Evolutionary conservation across 768 basidiomycete genomes (phyloP).

Genomic region (Galerina marginata): DNA sequence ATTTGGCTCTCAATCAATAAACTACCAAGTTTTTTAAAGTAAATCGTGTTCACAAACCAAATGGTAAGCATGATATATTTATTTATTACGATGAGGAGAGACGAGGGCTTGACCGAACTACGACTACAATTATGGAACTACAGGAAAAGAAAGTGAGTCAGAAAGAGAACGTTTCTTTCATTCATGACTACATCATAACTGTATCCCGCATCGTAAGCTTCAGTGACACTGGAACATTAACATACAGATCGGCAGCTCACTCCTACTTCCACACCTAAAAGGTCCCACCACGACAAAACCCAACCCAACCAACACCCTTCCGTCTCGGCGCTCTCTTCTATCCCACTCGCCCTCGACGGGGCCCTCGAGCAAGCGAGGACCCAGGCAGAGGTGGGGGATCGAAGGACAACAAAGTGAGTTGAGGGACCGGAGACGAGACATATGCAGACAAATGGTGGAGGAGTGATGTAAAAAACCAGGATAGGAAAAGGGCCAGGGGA

Average conservation of each 20-base stretch:
- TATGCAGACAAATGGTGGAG: slow-evolving; percentile 11
- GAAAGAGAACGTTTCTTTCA: too few species aligned
- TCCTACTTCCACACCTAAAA: not conserved
- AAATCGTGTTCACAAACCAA: not conserved
- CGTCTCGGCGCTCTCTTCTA: slow-evolving; percentile 76
- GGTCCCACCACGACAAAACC: slow-evolving; percentile 7
- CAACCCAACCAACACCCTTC: slow-evolving; percentile 21
- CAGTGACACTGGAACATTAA: too few species aligned
- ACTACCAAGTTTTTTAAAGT: not conserved
- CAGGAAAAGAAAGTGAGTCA: too few species aligned
- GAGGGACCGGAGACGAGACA: slow-evolving; percentile 16
- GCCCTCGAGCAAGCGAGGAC: slow-evolving; percentile 29
- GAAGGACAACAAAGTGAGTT: slow-evolving; percentile 66
- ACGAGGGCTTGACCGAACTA: not conserved
- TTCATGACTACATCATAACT: too few species aligned
- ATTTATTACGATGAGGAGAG: not conserved
- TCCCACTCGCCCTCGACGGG: slow-evolving; percentile 60
- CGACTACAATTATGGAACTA: not conserved
- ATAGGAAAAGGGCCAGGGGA: slow-evolving; percentile 4
- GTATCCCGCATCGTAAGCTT: too few species aligned
- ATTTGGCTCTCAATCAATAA: not conserved
- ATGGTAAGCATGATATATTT: not conserved
- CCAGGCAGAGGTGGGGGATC: slow-evolving; percentile 59
- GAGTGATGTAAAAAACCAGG: slow-evolving; percentile 12
- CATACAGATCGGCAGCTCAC: too few species aligned